Percentiles rank a stretch among this genome's conserved stretches.
phyloP scores from a whole-genome alignment of 139 green algal species.

The Volvox africanus region DNA sequence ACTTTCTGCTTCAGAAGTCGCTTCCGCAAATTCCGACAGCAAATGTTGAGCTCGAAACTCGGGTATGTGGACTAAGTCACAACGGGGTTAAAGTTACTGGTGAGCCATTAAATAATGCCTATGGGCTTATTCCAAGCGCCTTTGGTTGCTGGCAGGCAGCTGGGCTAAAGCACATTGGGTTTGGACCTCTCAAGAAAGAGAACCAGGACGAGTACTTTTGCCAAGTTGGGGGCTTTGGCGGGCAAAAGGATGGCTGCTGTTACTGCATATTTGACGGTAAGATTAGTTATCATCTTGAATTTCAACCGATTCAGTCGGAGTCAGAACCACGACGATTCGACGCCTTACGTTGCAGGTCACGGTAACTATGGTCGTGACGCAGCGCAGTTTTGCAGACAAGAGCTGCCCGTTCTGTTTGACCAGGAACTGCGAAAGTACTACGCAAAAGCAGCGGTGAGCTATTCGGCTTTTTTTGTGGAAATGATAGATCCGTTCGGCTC shows the following conservation, averaged over 20 bases:
- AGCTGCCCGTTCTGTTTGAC: conserved; percentile 59
- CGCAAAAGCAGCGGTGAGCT: conserved; percentile 20
- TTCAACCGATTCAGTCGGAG: too few relatives aligned
- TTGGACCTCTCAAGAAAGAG: conserved; percentile 66
- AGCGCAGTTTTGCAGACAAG: conserved; percentile 56
- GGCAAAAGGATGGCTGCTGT: conserved; percentile 49
- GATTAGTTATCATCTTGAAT: neutral
- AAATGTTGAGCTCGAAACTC: conserved; percentile 36
- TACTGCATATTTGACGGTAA: conserved; percentile 68
- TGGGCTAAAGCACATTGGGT: conserved; percentile 67
- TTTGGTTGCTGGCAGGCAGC: conserved; percentile 47
- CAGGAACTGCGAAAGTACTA: conserved; percentile 55
- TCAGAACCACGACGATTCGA: neutral
- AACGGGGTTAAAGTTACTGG: neutral
- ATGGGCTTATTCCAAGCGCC: neutral
- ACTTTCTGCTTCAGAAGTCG: conserved; percentile 39
- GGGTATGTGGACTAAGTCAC: neutral
- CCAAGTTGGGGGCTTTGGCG: conserved; percentile 53
- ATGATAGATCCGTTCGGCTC: neutral
- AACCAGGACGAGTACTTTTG: conserved; percentile 70
- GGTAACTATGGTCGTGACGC: conserved; percentile 57
- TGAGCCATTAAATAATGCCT: neutral
- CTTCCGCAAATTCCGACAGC: conserved; percentile 24
- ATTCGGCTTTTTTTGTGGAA: too few relatives aligned
- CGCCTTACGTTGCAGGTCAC: conserved; percentile 38